Conservation (phyloP, 352 stramenopile species). For the Phytophthora hibernalis region DNA sequence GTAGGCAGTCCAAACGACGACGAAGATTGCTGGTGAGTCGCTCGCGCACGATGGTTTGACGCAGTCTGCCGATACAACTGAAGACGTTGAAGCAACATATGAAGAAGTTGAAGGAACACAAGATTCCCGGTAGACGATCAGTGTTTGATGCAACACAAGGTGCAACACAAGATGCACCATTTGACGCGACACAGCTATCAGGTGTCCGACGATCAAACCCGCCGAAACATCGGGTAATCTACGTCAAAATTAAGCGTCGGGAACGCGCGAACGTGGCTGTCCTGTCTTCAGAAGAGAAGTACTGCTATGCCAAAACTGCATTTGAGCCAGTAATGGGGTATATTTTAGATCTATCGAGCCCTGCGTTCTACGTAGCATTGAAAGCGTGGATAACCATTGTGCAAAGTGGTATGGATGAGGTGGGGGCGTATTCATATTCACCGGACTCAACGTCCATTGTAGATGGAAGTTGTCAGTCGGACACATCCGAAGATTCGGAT, state of each 20-base stretch:
- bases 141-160: not conserved
- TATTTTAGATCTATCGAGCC: not conserved
- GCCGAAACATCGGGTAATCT: not conserved
- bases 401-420: not conserved
- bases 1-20: not conserved
- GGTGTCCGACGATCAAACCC: not conserved
- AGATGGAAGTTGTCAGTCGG: not conserved
- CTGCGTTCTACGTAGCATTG: not conserved
- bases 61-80: not conserved
- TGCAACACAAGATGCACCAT: not conserved
- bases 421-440: not conserved
- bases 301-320: slow-evolving; percentile 4
- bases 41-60: slow-evolving; percentile 3
- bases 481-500: not conserved
- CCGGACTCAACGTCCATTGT: no score
- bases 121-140: not conserved
- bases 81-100: slow-evolving; percentile 7
- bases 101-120: not conserved
- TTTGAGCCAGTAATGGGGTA: slow-evolving; percentile 13
- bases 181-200: not conserved
- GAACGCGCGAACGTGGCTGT: slow-evolving; percentile 9
- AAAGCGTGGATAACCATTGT: not conserved
- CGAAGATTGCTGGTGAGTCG: not conserved
- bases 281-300: slow-evolving; percentile 17
- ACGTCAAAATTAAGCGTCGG: slow-evolving; percentile 4